phyloP scores from a whole-genome alignment of 139 green algal species.

The Limnomonas spitsbergensis region DNA sequence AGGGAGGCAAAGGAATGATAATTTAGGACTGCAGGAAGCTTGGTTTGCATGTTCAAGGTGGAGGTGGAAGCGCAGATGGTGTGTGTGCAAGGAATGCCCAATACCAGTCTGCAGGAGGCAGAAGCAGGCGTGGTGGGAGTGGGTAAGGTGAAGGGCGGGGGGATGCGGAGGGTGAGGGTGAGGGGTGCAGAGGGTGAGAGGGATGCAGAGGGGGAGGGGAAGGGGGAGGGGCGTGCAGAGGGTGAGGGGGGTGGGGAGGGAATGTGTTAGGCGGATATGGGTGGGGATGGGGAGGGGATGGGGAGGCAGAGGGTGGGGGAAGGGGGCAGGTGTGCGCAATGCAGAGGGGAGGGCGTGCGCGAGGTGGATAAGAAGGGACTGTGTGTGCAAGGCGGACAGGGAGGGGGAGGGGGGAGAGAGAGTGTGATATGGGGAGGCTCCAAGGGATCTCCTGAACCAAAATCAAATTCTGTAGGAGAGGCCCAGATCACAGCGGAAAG shows the following conservation, averaged over 20 bases:
- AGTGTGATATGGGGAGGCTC: too few relatives aligned
- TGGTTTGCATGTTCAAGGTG: not conserved
- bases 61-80: not conserved
- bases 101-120: not conserved
- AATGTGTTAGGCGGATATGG: too few relatives aligned
- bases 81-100: not conserved
- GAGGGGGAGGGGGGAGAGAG: too few relatives aligned
- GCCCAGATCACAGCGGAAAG: too few relatives aligned
- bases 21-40: not conserved
- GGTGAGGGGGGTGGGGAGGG: not conserved
- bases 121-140: not conserved
- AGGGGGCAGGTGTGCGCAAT: too few relatives aligned
- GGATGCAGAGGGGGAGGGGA: not conserved
- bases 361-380: too few relatives aligned
- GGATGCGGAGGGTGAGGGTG: not conserved
- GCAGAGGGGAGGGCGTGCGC: too few relatives aligned
- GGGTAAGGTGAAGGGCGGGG: not conserved
- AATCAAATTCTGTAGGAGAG: too few relatives aligned
- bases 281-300: too few relatives aligned
- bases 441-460: too few relatives aligned
- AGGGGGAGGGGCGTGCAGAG: not conserved
- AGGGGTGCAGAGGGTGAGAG: not conserved
- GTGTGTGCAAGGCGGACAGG: too few relatives aligned
- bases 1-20: too few relatives aligned
- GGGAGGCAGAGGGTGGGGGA: not conserved